phyloP scores from a whole-genome alignment of 1,139 yeast species.

The Hyphopichia buzzinii region DNA sequence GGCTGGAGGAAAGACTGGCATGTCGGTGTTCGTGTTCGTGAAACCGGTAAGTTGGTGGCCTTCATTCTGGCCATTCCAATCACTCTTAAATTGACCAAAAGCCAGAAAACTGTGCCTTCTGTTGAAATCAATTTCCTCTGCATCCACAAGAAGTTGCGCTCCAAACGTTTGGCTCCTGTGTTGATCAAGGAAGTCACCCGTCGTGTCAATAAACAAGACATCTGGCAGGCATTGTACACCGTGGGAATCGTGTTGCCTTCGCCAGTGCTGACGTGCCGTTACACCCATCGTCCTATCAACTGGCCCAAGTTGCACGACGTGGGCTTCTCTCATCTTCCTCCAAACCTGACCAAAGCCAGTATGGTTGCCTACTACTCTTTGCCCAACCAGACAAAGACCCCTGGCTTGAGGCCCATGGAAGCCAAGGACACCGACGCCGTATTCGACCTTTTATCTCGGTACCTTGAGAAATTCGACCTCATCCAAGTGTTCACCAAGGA shows the following conservation, averaged over 20 bases:
- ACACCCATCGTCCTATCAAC: conserved; percentile 90
- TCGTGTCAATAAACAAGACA: conserved; percentile 75
- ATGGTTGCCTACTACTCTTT: conserved; percentile 81
- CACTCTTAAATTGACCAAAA: conserved; percentile 57
- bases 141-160: conserved; percentile 87
- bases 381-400: conserved; percentile 55
- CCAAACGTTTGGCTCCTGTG: conserved; percentile 93
- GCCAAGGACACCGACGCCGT: conserved; percentile 65
- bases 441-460: conserved; percentile 53
- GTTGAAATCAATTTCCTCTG: conserved; percentile 94
- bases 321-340: conserved; percentile 81
- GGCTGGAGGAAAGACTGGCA: conserved; percentile 92
- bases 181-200: conserved; percentile 92
- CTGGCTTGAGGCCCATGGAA: conserved; percentile 66
- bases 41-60: conserved; percentile 76
- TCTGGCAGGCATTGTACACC: conserved; percentile 97
- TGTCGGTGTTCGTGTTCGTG: conserved; percentile 86
- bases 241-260: conserved; percentile 91
- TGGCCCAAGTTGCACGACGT: conserved; percentile 90
- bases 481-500: conserved; percentile 65
- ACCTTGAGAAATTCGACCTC: conserved; percentile 69
- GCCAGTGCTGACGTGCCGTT: conserved; percentile 88
- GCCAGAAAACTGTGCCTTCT: conserved; percentile 49
- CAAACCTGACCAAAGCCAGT: conserved; percentile 69
- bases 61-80: conserved; percentile 92